Evolutionary conservation across 176 grass and related monocot species (phyloP).

Genomic region (Paspalum notatum): DNA sequence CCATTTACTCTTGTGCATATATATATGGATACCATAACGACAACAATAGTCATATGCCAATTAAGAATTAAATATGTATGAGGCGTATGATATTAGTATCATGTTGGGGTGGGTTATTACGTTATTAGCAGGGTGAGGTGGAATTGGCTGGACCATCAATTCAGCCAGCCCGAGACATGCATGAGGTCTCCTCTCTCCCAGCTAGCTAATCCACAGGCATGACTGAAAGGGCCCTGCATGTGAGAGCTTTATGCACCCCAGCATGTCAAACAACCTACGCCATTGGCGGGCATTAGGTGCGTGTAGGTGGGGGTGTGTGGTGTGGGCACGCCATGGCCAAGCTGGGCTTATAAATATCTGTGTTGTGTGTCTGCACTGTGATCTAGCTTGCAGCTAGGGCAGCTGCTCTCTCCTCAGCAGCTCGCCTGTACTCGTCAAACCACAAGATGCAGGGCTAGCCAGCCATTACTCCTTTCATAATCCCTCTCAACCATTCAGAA

Average conservation of each 20-base stretch:
- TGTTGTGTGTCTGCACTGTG: conserved; percentile 17
- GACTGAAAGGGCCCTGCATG: conserved; percentile 53
- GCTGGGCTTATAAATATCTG: conserved; percentile 42
- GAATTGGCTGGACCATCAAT: conserved; percentile 65
- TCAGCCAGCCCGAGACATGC: conserved; percentile 38
- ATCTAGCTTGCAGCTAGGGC: conserved; percentile 29
- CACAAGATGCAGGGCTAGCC: conserved; percentile 14
- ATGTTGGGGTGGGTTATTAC: neutral
- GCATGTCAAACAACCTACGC: conserved; percentile 44
- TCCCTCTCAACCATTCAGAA: neutral
- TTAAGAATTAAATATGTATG: neutral
- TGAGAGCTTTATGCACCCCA: conserved; percentile 50
- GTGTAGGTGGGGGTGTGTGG: conserved; percentile 16
- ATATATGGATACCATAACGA: neutral
- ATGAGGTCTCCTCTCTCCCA: neutral
- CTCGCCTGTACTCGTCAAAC: conserved; percentile 10
- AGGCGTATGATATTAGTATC: neutral
- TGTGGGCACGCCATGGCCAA: conserved; percentile 33
- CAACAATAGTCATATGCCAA: neutral
- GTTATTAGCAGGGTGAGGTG: too few relatives aligned
- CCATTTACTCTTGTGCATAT: too few relatives aligned
- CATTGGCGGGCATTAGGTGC: conserved; percentile 23
- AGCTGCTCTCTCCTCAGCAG: neutral
- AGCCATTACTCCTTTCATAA: conserved; percentile 21
- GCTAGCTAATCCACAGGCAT: conserved; percentile 42